Evolutionary conservation across 805 yeast species (phyloP).

Genomic region (Schizosaccharomyces cryophilus): DNA sequence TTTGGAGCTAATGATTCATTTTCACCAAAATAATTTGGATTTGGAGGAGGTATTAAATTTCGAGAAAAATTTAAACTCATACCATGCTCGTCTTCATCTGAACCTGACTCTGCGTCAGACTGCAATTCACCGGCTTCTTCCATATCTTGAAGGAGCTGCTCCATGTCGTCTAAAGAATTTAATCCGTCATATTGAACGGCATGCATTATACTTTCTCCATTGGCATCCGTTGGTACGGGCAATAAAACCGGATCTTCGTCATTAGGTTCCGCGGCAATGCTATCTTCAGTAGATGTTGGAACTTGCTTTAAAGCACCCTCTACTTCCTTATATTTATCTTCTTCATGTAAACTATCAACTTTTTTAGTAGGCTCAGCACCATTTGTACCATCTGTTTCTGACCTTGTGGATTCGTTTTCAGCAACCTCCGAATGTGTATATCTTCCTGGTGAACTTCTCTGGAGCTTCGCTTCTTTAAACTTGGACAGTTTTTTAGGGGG

Average conservation of each 20-base stretch:
- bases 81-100: not conserved
- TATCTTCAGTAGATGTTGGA: too few relatives aligned
- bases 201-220: not conserved
- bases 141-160: not conserved
- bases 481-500: not conserved
- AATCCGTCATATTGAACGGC: not conserved
- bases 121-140: not conserved
- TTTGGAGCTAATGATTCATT: not conserved
- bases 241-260: not conserved
- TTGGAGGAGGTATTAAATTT: not conserved
- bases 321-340: not conserved
- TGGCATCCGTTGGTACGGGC: not conserved
- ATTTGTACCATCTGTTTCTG: not conserved
- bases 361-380: not conserved
- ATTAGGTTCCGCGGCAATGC: too few relatives aligned
- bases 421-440: not conserved
- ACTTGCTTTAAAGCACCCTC: too few relatives aligned
- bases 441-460: not conserved
- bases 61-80: not conserved
- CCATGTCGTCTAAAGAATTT: not conserved
- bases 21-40: not conserved
- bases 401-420: not conserved
- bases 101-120: not conserved
- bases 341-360: too few relatives aligned
- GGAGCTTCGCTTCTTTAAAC: not conserved